Evolutionary conservation across 257 asterid species (phyloP).

Genomic region (Anisodus tanguticus): DNA sequence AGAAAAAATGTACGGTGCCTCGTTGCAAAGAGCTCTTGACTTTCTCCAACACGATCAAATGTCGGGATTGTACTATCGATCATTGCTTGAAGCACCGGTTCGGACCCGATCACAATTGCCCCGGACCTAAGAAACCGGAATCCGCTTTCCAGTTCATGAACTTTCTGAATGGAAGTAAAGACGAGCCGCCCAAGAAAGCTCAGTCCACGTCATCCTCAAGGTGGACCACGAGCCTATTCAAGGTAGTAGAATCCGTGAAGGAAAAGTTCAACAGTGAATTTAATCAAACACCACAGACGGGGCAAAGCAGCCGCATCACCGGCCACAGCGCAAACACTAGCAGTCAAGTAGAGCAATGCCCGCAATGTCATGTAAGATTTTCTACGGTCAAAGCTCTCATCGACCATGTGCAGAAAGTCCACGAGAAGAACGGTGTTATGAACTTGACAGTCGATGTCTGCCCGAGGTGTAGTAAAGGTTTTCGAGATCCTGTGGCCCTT

Average conservation of each 20-base stretch:
- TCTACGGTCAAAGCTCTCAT: conserved; percentile 63
- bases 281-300: conserved; percentile 31
- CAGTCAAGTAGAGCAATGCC: conserved; percentile 75
- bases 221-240: conserved; percentile 67
- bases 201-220: conserved; percentile 56
- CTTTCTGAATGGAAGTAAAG: conserved; percentile 62
- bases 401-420: conserved; percentile 85
- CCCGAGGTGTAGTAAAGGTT: conserved; percentile 95
- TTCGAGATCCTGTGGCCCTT: conserved; percentile 81
- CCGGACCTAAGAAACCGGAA: conserved; percentile 77
- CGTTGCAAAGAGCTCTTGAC: conserved; percentile 82
- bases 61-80: conserved; percentile 78
- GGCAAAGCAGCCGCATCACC: background rate
- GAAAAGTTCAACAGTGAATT: conserved; percentile 71
- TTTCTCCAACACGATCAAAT: conserved; percentile 82
- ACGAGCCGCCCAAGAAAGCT: conserved; percentile 40
- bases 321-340: conserved; percentile 39
- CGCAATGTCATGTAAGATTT: conserved; percentile 74
- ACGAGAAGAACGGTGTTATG: conserved; percentile 76
- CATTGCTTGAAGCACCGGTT: conserved; percentile 94
- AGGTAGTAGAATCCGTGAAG: conserved; percentile 78
- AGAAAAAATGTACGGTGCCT: conserved; percentile 84
- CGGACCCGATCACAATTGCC: conserved; percentile 88
- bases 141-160: conserved; percentile 63
- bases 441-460: conserved; percentile 82